Conservation (phyloP, 345 rosid genomes). For the Tarenaya hassleriana region DNA sequence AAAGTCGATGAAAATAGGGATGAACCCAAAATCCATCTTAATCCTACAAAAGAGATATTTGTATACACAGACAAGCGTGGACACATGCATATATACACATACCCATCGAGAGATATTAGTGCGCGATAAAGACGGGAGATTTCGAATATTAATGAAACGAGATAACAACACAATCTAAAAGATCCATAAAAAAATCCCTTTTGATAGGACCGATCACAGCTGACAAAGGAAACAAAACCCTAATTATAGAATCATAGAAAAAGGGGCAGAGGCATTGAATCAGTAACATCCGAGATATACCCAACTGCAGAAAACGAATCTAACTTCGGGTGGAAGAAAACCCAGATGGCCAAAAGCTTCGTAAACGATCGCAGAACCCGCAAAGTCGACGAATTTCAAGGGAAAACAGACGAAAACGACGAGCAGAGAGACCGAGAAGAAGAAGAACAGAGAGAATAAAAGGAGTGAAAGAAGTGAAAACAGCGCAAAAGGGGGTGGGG, state of each 20-base stretch:
- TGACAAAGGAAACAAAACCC: neutral
- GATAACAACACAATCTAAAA: too few species aligned
- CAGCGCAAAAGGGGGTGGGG: neutral
- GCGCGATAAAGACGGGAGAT: too few species aligned
- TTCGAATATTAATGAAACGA: too few species aligned
- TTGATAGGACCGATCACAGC: too few species aligned
- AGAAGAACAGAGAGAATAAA: constrained; percentile 17
- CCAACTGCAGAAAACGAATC: constrained; percentile 1
- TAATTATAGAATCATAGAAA: too few species aligned
- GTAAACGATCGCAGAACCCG: neutral
- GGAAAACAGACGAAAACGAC: neutral
- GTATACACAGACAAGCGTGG: too few species aligned
- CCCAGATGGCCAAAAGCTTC: constrained; percentile 7
- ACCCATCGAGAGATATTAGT: too few species aligned
- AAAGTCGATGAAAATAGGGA: too few species aligned
- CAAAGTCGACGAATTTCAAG: constrained; percentile 6
- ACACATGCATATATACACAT: too few species aligned
- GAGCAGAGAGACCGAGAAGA: constrained; percentile 7
- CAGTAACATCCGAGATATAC: constrained; percentile 8
- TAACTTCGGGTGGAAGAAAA: constrained; percentile 18
- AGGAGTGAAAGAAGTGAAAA: constrained; percentile 21
- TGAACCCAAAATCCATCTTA: too few species aligned
- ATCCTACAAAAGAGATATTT: too few species aligned
- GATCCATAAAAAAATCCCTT: too few species aligned
- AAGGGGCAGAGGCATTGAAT: constrained; percentile 1